Evolutionary conservation across 139 green algal species (phyloP), one percentile per base, ranked within the genome.

Genomic region (Edaphochlamys debaryana): DNA sequence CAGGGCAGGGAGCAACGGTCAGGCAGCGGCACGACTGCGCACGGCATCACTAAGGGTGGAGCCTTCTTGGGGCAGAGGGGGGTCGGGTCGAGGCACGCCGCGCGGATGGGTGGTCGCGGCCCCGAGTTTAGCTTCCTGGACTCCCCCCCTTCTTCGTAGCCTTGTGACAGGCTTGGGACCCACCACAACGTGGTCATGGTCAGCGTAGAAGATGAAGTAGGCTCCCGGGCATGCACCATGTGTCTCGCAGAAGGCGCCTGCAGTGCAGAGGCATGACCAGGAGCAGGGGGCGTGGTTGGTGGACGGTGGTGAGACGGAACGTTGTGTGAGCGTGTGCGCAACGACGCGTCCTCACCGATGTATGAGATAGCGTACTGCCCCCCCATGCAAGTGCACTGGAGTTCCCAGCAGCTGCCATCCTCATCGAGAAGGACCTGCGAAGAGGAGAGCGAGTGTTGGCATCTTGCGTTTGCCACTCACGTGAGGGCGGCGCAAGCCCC

Each of bases 341-440:
- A n/a, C n/a, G n/a, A n/a, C n/a, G n/a, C n/a, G n/a, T n/a, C n/a
- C n/a, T n/a, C n/a, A n/a, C n/a, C 84, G 1, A 88, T 71, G 27
- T 50, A 48, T 27, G 78, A 82, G 11, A 88, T 48, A 27, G 84
- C 78, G 52, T 88, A 88, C 48, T 88, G 84, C 23, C 69, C 82
- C 34, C 78, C 78, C 4, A 66, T 79, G 52, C 84, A 88, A 4
- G 70, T 82, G 64, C 84, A 88, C 50, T 86, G 30, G 4, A 88
- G 45, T 66, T 85, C 78, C 84, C 84, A 88, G 9, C n/a, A 38
- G 17, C 54, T 56, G 1, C 74, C 60, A 25, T 25, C 20, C 60
- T 85, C 75, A 29, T 88, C 84, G n/a, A 88, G 50, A 22, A 88
- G 64, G 40, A 87, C 62, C 50, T 69, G 62, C 22, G 9, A 40